Evolutionary conservation across 2,329 filamentous ascomycete genomes (phyloP).

Genomic region (Penicillium sp.): DNA sequence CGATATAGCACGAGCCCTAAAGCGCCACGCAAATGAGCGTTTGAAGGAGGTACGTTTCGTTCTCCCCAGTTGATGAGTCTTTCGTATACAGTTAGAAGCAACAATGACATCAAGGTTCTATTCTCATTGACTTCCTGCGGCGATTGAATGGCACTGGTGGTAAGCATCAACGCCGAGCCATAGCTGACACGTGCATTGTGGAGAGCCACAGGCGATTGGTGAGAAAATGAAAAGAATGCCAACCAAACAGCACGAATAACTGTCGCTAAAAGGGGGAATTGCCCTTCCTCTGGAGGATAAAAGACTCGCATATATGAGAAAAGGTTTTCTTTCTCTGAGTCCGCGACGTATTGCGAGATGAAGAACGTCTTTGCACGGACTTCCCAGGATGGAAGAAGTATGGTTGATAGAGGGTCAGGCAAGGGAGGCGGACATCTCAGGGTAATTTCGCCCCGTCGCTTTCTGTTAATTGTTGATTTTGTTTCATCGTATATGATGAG

Average conservation of each 20-base stretch:
- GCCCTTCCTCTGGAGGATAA: neutral
- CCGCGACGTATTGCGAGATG: constrained; percentile 10
- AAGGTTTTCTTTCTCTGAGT: constrained; percentile 3
- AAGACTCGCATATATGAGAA: constrained; percentile 13
- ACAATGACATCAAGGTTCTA: constrained; percentile 9
- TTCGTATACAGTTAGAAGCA: constrained; percentile 8
- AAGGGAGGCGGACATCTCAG: neutral
- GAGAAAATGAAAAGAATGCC: constrained; percentile 10
- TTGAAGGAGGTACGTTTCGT: neutral
- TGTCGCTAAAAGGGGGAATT: constrained; percentile 3
- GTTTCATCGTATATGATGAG: constrained; percentile 11
- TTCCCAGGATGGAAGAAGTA: constrained; percentile 7
- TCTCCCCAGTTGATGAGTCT: neutral
- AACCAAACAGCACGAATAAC: constrained; percentile 6
- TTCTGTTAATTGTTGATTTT: constrained; percentile 4
- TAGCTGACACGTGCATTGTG: constrained; percentile 10
- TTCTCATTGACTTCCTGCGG: constrained; percentile 5
- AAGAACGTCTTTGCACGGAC: constrained; percentile 6
- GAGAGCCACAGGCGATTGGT: constrained; percentile 9
- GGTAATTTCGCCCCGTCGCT: neutral
- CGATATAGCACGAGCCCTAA: constrained; percentile 6
- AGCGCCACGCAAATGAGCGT: constrained; percentile 12
- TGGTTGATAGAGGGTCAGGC: neutral
- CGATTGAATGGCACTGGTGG: constrained; percentile 8
- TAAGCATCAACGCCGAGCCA: constrained; percentile 10